phyloP scores from a whole-genome alignment of 2,329 filamentous ascomycete species.

The Aspergillus sp. region DNA sequence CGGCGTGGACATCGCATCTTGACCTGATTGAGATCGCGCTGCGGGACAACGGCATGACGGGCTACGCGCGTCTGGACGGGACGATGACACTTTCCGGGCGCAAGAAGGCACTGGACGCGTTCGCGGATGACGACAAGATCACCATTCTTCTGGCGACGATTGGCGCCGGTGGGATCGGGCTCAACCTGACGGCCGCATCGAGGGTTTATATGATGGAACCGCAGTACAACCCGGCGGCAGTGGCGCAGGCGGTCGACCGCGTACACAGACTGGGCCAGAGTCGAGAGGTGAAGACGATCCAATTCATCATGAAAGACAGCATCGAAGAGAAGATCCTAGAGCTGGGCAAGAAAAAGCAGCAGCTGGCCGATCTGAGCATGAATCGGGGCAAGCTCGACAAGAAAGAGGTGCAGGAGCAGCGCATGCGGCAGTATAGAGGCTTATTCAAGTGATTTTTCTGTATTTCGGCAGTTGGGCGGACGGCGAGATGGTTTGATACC shows the following conservation, averaged over 20 bases:
- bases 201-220: slow-evolving; percentile 96
- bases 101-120: slow-evolving; percentile 63
- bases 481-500: slow-evolving; percentile 4
- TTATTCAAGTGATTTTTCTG: slow-evolving; percentile 41
- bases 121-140: slow-evolving; percentile 62
- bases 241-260: slow-evolving; percentile 88
- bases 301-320: slow-evolving; percentile 81
- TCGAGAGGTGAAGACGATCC: slow-evolving; percentile 73
- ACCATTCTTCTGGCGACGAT: slow-evolving; percentile 85
- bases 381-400: slow-evolving; percentile 53
- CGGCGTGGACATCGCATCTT: slow-evolving; percentile 89
- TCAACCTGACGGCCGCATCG: slow-evolving; percentile 80
- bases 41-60: slow-evolving; percentile 42
- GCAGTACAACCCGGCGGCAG: slow-evolving; percentile 90
- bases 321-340: slow-evolving; percentile 92
- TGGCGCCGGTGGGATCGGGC: slow-evolving; percentile 79
- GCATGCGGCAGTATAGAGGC: slow-evolving; percentile 50
- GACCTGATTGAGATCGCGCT: slow-evolving; percentile 84
- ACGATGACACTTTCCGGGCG: slow-evolving; percentile 71
- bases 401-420: slow-evolving; percentile 54
- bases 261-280: slow-evolving; percentile 87
- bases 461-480: slow-evolving; percentile 4
- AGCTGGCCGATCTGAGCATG: slow-evolving; percentile 79
- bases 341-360: slow-evolving; percentile 85
- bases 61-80: slow-evolving; percentile 76